Base-by-base conservation (phyloP, 2,329 filamentous ascomycete genomes). In the Fusarium equiseti region DNA sequence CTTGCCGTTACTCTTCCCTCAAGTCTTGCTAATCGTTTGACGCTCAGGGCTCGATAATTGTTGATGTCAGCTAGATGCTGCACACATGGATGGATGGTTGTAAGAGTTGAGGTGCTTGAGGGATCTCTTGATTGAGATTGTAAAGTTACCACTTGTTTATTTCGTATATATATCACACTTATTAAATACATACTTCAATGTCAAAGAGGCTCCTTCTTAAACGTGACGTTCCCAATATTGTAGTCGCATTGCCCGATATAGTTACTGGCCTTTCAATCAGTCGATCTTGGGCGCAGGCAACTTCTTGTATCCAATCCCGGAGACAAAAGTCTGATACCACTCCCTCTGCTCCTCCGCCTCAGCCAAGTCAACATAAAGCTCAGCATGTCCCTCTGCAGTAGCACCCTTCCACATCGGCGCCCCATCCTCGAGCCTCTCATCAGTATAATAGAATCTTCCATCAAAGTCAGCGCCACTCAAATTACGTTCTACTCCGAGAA, bases 1-100 rank as follows among this genome's bases (percentile, higher is more conserved):
- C 61, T n/a, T 75, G 72, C 72, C 70, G 66, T 56, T 75, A 73
- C 70, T 55, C 68, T 31, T 55, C 72, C 20, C 52, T 75, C 63
- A 68, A 61, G 42, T 64, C 70, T 20, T 74, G 72, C 72, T 74
- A 74, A 67, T 22, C 20, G 32, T 1, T n/a, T 53, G 6, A 5
- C 1, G 3, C 9, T n/a, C 8, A 11, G 29, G 32, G 13, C 18
- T 22, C 13, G 24, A n/a, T 29, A 15, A 18, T 10, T 9, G 42
- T 38, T 22, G 7, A 40, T 43, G 18, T 40, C 16, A 15, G 15
- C 20, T 11, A 27, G 26, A n/a, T 22, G 18, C 26, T 48, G 26
- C 26, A 32, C 8, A 27, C 22, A 8, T 22, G 16, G 16, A 4
- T 12, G n/a, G 32, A 20, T n/a, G n/a, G 16, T 26, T 15, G 18